Evolutionary conservation across 768 basidiomycete species (phyloP).

Genomic region (Collybiopsis confluens): DNA sequence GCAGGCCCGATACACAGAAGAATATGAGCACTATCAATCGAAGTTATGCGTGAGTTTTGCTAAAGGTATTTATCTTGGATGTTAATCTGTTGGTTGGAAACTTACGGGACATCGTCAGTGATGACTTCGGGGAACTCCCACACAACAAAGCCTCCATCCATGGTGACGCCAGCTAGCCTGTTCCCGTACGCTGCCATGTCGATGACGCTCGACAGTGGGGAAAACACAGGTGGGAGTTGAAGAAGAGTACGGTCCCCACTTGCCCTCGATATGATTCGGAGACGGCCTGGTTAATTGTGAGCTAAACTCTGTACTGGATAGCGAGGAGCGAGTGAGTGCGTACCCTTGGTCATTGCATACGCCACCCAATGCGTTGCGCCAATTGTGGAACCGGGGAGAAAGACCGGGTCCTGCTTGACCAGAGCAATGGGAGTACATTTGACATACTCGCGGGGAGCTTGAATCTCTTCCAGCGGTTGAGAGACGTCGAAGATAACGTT

Average conservation of each 20-base stretch:
- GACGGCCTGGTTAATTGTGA: slow-evolving; percentile 48
- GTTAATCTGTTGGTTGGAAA: too few species aligned
- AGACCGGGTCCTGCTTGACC: slow-evolving; percentile 80
- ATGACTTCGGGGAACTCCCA: slow-evolving; percentile 84
- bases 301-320: slow-evolving; percentile 5
- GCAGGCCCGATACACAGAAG: slow-evolving; percentile 69
- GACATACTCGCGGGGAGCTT: slow-evolving; percentile 70
- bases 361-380: slow-evolving; percentile 92
- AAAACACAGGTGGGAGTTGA: slow-evolving; percentile 67
- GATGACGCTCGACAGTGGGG: slow-evolving; percentile 56
- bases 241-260: slow-evolving; percentile 84
- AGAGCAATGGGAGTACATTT: slow-evolving; percentile 90
- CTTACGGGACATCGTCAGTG: slow-evolving; percentile 83
- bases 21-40: slow-evolving; percentile 50
- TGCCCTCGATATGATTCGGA: slow-evolving; percentile 83
- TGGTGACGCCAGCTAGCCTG: slow-evolving; percentile 80
- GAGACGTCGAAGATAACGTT: slow-evolving; percentile 74
- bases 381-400: slow-evolving; percentile 82
- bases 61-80: too few species aligned
- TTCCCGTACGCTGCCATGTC: slow-evolving; percentile 87
- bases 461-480: slow-evolving; percentile 66
- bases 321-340: slow-evolving; percentile 1
- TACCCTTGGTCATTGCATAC: slow-evolving; percentile 86
- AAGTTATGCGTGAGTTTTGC: slow-evolving; percentile 7
- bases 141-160: slow-evolving; percentile 84